Base-by-base conservation (phyloP, 306 rosid species). In the Arachis hypogaea region DNA sequence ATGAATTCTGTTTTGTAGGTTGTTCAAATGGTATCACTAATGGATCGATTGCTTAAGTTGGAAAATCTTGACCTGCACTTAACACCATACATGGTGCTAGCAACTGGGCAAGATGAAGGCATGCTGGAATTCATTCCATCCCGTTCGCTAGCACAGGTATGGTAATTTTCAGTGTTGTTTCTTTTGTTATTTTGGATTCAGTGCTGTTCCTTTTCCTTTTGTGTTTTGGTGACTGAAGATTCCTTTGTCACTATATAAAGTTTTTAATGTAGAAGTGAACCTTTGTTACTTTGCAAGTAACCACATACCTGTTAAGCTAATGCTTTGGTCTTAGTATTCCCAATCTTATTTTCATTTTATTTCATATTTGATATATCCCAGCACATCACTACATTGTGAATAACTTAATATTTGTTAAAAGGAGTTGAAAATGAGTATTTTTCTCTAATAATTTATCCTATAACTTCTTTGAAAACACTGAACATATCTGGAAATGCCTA, bases 41-140 rank as follows among this genome's bases (percentile, higher is more conserved):
- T 94, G 99, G 97, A 94, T 82, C 89, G 99, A 72, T 83, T 89
- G 83, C 96, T 94, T 14, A 94, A 94, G 85, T 77, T 84, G 54
- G 96, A 94, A 86, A 94, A 92, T 86, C 99, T 94, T 73, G 99
- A 94, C 71, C 81, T 94, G 44, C 88, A 88, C 80, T 85, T 94
- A 65, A 94, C 99, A 62, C 99, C 99, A 5, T 94, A 92, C 78
- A 88, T 85, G 82, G 99, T 94, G 78, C 88, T 94, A 47, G 99
- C 99, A 42, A 94, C 97, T 58, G 99, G 96, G 70, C 99, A 94
- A 86, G 99, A 94, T 79, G 99, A 94, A 87, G 97, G 99, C 88
- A 92, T 94, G 97, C 12, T 92, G 83, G 97, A 94, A 78, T 90
- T 89, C 64, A 90, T 94, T 77, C 99, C 99, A 68, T 94, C 99